Evolutionary conservation across 2,329 filamentous ascomycete species (phyloP).

Genomic region (Ophiostoma novo-ulmi): DNA sequence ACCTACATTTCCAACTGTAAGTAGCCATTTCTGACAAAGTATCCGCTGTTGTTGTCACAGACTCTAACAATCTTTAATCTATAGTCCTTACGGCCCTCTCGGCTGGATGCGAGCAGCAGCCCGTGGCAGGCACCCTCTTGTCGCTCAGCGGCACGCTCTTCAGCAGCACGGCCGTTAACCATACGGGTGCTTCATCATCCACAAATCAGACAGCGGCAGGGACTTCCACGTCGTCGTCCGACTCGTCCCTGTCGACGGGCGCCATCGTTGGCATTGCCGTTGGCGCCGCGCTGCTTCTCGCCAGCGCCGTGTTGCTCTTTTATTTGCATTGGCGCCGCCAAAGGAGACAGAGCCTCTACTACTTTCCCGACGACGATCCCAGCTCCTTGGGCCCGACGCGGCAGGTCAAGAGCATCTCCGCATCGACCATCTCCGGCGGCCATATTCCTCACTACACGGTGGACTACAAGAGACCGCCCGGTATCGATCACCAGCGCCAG

Average conservation of each 20-base stretch:
- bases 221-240: slow-evolving; percentile 21
- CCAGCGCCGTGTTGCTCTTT: slow-evolving; percentile 43
- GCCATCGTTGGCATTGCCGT: slow-evolving; percentile 52
- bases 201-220: slow-evolving; percentile 30
- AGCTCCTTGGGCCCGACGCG: background rate
- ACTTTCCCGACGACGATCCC: background rate
- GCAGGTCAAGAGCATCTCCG: background rate
- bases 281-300: slow-evolving; percentile 41
- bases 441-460: slow-evolving; percentile 32
- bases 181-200: slow-evolving; percentile 33
- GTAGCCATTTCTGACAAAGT: background rate
- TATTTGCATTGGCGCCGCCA: slow-evolving; percentile 46
- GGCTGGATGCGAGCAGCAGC: slow-evolving; percentile 46
- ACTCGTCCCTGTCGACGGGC: slow-evolving; percentile 38
- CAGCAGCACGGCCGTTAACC: slow-evolving; percentile 36
- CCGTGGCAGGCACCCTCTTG: slow-evolving; percentile 37
- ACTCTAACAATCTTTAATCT: background rate
- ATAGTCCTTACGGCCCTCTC: slow-evolving; percentile 45
- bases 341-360: slow-evolving; percentile 28
- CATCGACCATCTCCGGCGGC: background rate
- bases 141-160: slow-evolving; percentile 44
- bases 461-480: slow-evolving; percentile 32
- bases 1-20: slow-evolving; percentile 16
- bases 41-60: no score
- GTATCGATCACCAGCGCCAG: background rate